Evolutionary conservation across 106 monocot genomes (phyloP).

Genomic region (Phalaenopsis equestris): DNA sequence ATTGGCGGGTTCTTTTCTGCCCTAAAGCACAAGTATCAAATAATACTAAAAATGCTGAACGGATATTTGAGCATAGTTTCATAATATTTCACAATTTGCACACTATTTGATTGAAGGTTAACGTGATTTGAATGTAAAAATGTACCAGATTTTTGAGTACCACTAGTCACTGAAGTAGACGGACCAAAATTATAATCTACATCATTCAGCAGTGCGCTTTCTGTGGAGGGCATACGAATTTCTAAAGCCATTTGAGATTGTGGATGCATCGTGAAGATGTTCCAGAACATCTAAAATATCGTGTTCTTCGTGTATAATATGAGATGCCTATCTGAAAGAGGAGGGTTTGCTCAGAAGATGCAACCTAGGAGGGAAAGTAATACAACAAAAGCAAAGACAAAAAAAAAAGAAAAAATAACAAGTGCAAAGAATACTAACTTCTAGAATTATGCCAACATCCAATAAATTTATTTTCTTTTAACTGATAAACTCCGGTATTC

Average conservation of each 20-base stretch:
- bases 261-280: constrained; percentile 8
- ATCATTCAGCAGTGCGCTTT: constrained; percentile 20
- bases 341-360: not conserved
- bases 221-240: constrained; percentile 12
- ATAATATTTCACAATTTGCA: not conserved
- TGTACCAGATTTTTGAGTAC: constrained; percentile 30
- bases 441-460: too few species aligned
- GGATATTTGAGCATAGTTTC: not conserved
- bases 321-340: not conserved
- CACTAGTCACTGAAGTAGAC: constrained; percentile 15
- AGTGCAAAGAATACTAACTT: not conserved
- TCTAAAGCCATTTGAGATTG: constrained; percentile 14
- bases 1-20: constrained; percentile 68
- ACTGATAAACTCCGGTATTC: too few species aligned
- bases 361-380: not conserved
- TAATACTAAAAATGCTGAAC: not conserved
- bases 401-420: not conserved
- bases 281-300: not conserved
- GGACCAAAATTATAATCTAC: constrained; percentile 16
- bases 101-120: not conserved
- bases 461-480: too few species aligned
- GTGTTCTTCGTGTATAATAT: not conserved
- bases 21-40: constrained; percentile 25
- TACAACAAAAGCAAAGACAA: not conserved
- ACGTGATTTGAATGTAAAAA: constrained; percentile 1